Evolutionary conservation across 345 rosid genomes (phyloP).

Genomic region (Combretum micranthum): DNA sequence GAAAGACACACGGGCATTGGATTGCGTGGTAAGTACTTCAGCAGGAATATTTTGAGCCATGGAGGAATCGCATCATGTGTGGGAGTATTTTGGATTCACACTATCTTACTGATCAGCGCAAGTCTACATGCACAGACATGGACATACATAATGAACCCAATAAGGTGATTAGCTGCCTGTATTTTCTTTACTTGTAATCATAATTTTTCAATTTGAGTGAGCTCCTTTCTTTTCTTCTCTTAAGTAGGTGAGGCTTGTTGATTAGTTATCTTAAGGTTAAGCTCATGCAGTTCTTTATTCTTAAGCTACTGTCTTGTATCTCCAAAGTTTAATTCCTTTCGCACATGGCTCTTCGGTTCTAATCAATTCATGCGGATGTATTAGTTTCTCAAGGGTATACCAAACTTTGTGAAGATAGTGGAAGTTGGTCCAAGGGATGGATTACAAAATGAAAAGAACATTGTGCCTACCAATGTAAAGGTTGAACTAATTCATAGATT

Average conservation of each 20-base stretch:
- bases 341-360: not conserved
- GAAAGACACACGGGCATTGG: constrained; percentile 50
- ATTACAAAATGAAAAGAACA: constrained; percentile 57
- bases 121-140: constrained; percentile 36
- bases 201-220: not conserved
- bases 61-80: constrained; percentile 27
- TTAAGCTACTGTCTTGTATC: not conserved
- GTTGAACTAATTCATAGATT: constrained; percentile 54
- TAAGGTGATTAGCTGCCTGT: constrained; percentile 37
- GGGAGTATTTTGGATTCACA: constrained; percentile 36
- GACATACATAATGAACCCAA: constrained; percentile 25
- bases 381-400: constrained; percentile 46
- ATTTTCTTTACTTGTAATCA: not conserved
- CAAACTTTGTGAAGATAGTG: constrained; percentile 58
- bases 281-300: too few relatives aligned
- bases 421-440: constrained; percentile 84
- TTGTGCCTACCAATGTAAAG: constrained; percentile 46
- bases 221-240: too few relatives aligned
- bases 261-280: too few relatives aligned
- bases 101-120: constrained; percentile 36
- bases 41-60: constrained; percentile 30
- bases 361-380: constrained; percentile 12
- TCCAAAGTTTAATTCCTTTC: constrained; percentile 3
- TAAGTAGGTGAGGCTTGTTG: too few relatives aligned
- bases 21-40: constrained; percentile 34